phyloP scores from a whole-genome alignment of 345 rosid species.

The Hypericum androsaemum region DNA sequence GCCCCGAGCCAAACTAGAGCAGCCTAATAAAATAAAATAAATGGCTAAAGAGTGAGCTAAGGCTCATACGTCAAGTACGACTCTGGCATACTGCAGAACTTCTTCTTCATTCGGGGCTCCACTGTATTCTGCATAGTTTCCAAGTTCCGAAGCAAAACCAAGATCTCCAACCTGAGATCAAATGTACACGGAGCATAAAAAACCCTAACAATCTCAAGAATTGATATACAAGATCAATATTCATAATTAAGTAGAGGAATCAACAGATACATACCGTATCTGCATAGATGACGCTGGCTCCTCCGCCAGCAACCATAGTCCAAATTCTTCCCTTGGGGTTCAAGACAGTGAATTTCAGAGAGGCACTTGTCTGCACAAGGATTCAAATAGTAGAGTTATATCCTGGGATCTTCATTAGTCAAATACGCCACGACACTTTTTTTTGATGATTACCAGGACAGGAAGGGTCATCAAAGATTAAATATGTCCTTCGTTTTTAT shows the following conservation, averaged over 20 bases:
- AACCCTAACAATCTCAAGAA: not conserved
- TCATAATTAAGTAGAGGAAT: conserved; percentile 13
- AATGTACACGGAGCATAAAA: not conserved
- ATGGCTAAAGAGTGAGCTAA: not conserved
- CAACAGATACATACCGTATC: conserved; percentile 52
- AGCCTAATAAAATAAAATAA: too few species aligned
- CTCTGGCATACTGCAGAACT: conserved; percentile 98
- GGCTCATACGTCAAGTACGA: conserved; percentile 68
- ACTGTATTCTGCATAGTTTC: conserved; percentile 93
- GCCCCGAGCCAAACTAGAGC: too few species aligned
- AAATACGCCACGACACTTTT: too few species aligned
- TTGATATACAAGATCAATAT: not conserved
- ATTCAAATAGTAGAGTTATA: conserved; percentile 4
- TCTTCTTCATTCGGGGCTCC: conserved; percentile 98
- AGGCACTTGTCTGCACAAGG: conserved; percentile 79
- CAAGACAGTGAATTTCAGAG: conserved; percentile 89
- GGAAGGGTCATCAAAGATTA: too few species aligned
- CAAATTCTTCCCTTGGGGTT: conserved; percentile 92
- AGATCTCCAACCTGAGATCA: conserved; percentile 77
- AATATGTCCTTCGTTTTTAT: too few species aligned
- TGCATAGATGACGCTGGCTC: conserved; percentile 97
- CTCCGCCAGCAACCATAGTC: conserved; percentile 99
- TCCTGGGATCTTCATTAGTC: too few species aligned
- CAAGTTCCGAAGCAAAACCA: conserved; percentile 95
- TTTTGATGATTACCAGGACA: too few species aligned